Evolutionary conservation across 148 eudicot genomes (phyloP).

Genomic region (Cornus controversa): DNA sequence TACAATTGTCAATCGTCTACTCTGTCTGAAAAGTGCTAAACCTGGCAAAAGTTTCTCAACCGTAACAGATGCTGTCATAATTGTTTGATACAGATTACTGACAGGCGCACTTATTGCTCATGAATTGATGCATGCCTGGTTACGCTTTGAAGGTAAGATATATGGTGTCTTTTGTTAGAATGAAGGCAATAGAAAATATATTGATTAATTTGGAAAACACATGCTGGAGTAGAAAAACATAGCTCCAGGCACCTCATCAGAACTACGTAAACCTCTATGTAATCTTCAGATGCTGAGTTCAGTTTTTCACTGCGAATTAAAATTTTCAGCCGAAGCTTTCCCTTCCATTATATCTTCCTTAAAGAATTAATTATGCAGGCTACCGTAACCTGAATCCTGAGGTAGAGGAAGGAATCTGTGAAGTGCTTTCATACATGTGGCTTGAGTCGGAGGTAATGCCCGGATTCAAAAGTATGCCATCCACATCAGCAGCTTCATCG

Average conservation of each 20-base stretch:
- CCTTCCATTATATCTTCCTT: slow-evolving; percentile 3
- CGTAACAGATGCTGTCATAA: neutral
- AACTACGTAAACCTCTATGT: neutral
- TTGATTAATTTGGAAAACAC: neutral
- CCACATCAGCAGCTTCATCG: slow-evolving; percentile 58
- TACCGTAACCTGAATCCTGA: slow-evolving; percentile 77
- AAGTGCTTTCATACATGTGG: slow-evolving; percentile 95
- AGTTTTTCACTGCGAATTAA: neutral
- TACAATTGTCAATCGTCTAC: neutral
- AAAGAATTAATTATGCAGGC: slow-evolving; percentile 42
- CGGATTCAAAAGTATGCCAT: slow-evolving; percentile 44
- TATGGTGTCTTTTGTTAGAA: neutral
- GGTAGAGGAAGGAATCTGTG: slow-evolving; percentile 96
- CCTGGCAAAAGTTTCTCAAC: neutral
- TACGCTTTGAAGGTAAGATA: slow-evolving; percentile 80
- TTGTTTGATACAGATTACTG: slow-evolving; percentile 56
- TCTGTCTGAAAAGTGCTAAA: neutral
- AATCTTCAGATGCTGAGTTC: slow-evolving; percentile 25
- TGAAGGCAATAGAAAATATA: neutral
- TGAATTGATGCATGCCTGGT: slow-evolving; percentile 96
- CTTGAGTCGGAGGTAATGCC: slow-evolving; percentile 93
- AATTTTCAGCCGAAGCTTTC: neutral
- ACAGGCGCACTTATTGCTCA: slow-evolving; percentile 98
- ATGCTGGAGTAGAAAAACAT: neutral
- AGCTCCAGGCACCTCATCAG: neutral